Evolutionary conservation across 257 asterid species (phyloP).

Genomic region (Forsythia viridissima): DNA sequence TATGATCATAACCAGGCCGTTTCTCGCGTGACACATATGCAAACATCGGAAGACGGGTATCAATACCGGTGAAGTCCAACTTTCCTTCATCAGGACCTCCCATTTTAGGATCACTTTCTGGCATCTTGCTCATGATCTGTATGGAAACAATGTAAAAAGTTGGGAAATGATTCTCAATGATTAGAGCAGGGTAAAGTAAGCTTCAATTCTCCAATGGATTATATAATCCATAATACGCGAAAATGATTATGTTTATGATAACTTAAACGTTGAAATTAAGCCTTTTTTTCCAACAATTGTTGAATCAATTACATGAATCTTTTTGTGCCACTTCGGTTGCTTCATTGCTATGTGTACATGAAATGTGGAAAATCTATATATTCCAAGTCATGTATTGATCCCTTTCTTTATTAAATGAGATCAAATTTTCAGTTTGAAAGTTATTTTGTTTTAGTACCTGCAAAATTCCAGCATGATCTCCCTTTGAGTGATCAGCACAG

Average conservation of each 20-base stretch:
- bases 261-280: too few species aligned
- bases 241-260: too few species aligned
- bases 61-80: slow-evolving; percentile 78
- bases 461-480: slow-evolving; percentile 92
- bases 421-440: neutral
- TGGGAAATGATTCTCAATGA: neutral
- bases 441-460: slow-evolving; percentile 45
- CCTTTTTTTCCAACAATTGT: too few species aligned
- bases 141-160: neutral
- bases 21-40: slow-evolving; percentile 95
- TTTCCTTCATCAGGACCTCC: slow-evolving; percentile 72
- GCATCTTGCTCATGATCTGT: slow-evolving; percentile 94
- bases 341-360: neutral
- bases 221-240: too few species aligned
- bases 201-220: too few species aligned
- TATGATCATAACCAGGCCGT: slow-evolving; percentile 81
- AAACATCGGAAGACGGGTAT: slow-evolving; percentile 83
- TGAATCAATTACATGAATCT: too few species aligned
- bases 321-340: too few species aligned
- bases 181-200: neutral
- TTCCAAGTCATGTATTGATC: too few species aligned
- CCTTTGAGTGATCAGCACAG: slow-evolving; percentile 66
- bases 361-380: neutral
- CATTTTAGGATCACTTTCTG: slow-evolving; percentile 74
- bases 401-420: neutral